Evolutionary conservation across 2,329 filamentous ascomycete genomes (phyloP), one percentile per base, ranked within the genome.

Genomic region (Aspergillus floridensis): DNA sequence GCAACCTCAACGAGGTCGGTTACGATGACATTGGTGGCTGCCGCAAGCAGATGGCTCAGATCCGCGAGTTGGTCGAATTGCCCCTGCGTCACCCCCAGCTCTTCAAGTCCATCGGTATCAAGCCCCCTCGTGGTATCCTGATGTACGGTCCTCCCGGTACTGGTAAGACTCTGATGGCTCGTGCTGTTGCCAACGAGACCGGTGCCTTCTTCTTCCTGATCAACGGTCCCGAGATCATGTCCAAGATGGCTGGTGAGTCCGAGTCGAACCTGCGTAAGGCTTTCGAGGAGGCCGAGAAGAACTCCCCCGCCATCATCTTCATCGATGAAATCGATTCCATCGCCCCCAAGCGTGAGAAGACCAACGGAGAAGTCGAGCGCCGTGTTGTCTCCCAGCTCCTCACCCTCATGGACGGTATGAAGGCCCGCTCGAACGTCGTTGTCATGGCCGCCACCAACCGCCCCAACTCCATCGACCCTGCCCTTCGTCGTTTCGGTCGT

Each of bases 21-120:
- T 99, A 99, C 76, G 95, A 99, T 73, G 95, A 99, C 75, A 99
- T 99, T 80, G 95, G 95, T 85, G 95, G 95, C 68, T 98, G 95
- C 86, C 87, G 95, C 74, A 99, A 99, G 83, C 95, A 99, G 82
- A 98, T 99, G 95, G 95, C 95, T 65, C 95, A 99, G 84, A 96
- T 99, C 71, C 91, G 95, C 76, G 95, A 99, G 79, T 88, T 99
- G 84, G 95, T 99, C 66, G 95, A 99, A 84, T 84, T 99, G 68
- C 95, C 95, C 63, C 86, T 99, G 63, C 89, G 95, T 73, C 95
- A 99, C 80, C 95, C 95, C 62, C 95, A 98, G 79, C 89, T 99
- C 53, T 99, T 99, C 90, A 99, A 98, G 85, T 98, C 93, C 46
- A 98, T 99, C 74, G 95, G 95, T 87, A 97, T 99, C 83, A 99